phyloP scores from a whole-genome alignment of 2,329 filamentous ascomycete species.

The Diplodia seriata region DNA sequence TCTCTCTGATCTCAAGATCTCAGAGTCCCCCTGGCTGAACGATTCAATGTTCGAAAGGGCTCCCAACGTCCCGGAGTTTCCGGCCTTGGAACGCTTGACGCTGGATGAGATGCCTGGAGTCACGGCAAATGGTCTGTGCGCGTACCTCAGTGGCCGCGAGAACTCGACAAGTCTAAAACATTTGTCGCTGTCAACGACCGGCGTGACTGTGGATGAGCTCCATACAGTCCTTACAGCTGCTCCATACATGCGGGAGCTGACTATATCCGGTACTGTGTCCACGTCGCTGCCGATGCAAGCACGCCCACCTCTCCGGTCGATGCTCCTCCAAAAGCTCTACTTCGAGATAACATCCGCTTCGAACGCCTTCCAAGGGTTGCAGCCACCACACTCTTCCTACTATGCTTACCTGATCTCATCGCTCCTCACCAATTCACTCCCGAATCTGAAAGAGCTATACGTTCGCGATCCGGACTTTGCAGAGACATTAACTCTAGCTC shows the following conservation, averaged over 20 bases:
- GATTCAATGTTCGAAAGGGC: conserved; percentile 77
- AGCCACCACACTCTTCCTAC: conserved; percentile 66
- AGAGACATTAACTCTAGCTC: conserved; percentile 76
- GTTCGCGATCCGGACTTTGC: conserved; percentile 86
- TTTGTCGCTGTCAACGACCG: conserved; percentile 70
- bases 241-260: conserved; percentile 64
- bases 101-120: conserved; percentile 75
- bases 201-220: conserved; percentile 68
- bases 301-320: conserved; percentile 70
- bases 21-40: conserved; percentile 71
- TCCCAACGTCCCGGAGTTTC: conserved; percentile 73
- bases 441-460: conserved; percentile 77
- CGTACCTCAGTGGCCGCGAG: conserved; percentile 69
- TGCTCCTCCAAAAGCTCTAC: conserved; percentile 73
- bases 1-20: conserved; percentile 77
- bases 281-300: conserved; percentile 63
- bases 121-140: conserved; percentile 72
- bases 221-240: conserved; percentile 67
- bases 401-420: conserved; percentile 88
- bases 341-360: conserved; percentile 78
- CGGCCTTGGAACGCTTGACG: conserved; percentile 74
- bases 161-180: conserved; percentile 63
- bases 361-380: conserved; percentile 64
- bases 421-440: conserved; percentile 76
- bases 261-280: conserved; percentile 63